Conservation (phyloP, 345 rosid species). For the Nephelium lappaceum region DNA sequence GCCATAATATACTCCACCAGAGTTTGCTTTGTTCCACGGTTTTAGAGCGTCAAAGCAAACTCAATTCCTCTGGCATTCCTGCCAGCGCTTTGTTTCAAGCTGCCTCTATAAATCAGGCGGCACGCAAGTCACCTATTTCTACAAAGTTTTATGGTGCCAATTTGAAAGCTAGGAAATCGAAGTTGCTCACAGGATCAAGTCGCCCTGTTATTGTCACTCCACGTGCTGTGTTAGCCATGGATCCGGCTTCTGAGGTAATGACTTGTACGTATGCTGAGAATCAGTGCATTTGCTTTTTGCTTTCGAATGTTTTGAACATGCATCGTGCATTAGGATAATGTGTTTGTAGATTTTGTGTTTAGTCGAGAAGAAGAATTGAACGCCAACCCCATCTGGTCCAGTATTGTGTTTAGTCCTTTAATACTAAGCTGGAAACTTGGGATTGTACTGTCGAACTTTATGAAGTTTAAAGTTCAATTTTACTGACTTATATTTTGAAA, state of each 20-base stretch:
- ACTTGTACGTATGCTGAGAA: background rate
- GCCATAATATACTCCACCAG: constrained; percentile 57
- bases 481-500: background rate
- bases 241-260: constrained; percentile 69
- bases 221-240: constrained; percentile 71
- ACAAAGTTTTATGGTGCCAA: constrained; percentile 49
- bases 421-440: background rate
- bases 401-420: background rate
- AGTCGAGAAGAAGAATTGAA: background rate
- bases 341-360: background rate
- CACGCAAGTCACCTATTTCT: constrained; percentile 40
- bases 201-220: constrained; percentile 44
- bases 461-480: background rate
- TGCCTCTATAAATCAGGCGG: constrained; percentile 36
- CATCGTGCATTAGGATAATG: background rate
- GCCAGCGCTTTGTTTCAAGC: constrained; percentile 47
- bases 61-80: constrained; percentile 49
- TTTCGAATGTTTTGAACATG: constrained; percentile 5
- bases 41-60: constrained; percentile 64
- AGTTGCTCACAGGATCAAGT: constrained; percentile 34
- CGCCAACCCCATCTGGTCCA: background rate
- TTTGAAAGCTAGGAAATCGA: constrained; percentile 41
- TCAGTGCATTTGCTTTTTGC: constrained; percentile 12
- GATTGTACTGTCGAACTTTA: background rate
- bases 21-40: constrained; percentile 59